Conservation (phyloP, 192 early-diverging fungal genomes). For the Podila horticola region DNA sequence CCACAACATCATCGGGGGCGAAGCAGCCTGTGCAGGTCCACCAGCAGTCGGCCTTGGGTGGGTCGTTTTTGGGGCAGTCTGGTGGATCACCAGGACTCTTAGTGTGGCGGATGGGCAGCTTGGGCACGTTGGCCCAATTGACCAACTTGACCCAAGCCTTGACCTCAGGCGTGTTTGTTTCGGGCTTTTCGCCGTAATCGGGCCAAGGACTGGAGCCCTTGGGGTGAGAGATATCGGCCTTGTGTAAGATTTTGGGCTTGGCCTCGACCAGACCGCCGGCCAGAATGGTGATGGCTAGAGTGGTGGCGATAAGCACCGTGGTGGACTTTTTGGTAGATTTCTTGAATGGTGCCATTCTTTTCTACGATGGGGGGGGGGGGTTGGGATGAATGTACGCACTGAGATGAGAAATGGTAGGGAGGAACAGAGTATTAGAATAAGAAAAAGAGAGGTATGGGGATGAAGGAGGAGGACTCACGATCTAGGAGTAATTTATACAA, state of each 20-base stretch:
- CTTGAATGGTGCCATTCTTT: conserved; percentile 8
- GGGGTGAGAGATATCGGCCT: conserved; percentile 26
- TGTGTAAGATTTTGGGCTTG: conserved; percentile 10
- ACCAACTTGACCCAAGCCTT: conserved; percentile 55
- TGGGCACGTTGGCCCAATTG: conserved; percentile 50
- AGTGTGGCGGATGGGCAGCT: conserved; percentile 50
- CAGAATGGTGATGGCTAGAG: conserved; percentile 13
- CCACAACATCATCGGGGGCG: conserved; percentile 52
- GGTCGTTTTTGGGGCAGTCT: conserved; percentile 23
- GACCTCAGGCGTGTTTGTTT: conserved; percentile 51
- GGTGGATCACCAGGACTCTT: conserved; percentile 32
- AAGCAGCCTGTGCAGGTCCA: conserved; percentile 58
- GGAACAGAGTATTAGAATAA: not conserved
- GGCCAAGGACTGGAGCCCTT: conserved; percentile 37
- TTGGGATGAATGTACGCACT: too few species aligned
- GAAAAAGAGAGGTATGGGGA: not conserved
- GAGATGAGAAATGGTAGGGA: not conserved
- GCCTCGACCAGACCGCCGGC: not conserved
- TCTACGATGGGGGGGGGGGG: too few species aligned
- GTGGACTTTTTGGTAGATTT: conserved; percentile 2
- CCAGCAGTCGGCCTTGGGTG: conserved; percentile 47
- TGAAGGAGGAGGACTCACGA: not conserved
- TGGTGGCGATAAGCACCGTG: conserved; percentile 5
- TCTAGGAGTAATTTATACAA: not conserved
- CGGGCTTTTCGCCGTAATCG: conserved; percentile 23